Conservation (phyloP, 129 eudicot genomes). For the Solidago caesia region DNA sequence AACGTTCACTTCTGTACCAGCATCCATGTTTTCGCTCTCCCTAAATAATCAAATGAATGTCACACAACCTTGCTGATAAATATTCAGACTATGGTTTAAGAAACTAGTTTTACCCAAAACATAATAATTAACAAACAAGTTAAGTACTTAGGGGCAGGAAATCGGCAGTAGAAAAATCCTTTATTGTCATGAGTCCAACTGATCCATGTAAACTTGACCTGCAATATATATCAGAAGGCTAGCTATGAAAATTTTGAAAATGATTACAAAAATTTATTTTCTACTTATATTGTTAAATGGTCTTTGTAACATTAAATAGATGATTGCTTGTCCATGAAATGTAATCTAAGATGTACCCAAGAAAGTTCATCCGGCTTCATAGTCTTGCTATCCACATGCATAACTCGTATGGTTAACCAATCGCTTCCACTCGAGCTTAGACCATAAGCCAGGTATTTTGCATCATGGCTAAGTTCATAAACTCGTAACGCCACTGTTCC, state of each 20-base stretch:
- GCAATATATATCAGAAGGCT: background rate
- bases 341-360: constrained; percentile 52
- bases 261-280: background rate
- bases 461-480: constrained; percentile 78
- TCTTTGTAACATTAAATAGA: background rate
- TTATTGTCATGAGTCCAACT: constrained; percentile 92
- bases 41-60: constrained; percentile 38
- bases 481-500: constrained; percentile 72
- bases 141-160: constrained; percentile 84
- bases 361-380: constrained; percentile 62
- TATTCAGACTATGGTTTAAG: background rate
- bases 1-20: constrained; percentile 76
- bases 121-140: background rate
- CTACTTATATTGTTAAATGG: background rate
- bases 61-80: background rate
- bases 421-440: constrained; percentile 91
- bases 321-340: background rate
- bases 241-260: background rate
- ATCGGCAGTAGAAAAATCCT: constrained; percentile 90
- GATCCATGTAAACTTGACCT: constrained; percentile 81
- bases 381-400: constrained; percentile 50
- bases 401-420: constrained; percentile 82
- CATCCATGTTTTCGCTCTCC: constrained; percentile 63
- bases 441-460: constrained; percentile 76
- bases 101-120: background rate